phyloP scores from a whole-genome alignment of 805 yeast genomes.

The Barnettozyma sp. region DNA sequence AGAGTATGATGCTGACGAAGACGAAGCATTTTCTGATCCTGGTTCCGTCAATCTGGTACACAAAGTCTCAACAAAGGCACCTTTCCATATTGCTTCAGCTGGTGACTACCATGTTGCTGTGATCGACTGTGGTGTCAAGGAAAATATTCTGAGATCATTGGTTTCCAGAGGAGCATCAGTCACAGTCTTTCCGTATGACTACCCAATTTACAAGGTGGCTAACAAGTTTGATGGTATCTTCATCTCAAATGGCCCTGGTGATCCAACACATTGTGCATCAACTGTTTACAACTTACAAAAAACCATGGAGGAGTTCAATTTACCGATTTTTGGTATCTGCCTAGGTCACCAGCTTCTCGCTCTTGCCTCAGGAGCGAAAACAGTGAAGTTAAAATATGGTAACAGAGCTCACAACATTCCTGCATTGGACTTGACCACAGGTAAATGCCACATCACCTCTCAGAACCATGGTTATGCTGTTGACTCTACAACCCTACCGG shows the following conservation, averaged over 20 bases:
- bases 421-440: conserved; percentile 81
- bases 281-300: conserved; percentile 70
- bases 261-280: conserved; percentile 82
- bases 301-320: conserved; percentile 57
- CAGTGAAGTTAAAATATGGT: conserved; percentile 91
- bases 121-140: conserved; percentile 97
- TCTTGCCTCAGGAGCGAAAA: conserved; percentile 89
- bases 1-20: conserved; percentile 86
- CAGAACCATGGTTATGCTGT: conserved; percentile 99
- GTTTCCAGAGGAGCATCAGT: conserved; percentile 93
- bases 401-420: conserved; percentile 99
- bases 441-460: conserved; percentile 95
- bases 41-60: conserved; percentile 84
- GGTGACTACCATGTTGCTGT: conserved; percentile 79
- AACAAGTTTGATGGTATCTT: conserved; percentile 91
- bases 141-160: conserved; percentile 88
- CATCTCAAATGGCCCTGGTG: conserved; percentile 96
- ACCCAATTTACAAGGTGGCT: conserved; percentile 87
- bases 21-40: conserved; percentile 87
- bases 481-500: conserved; percentile 66
- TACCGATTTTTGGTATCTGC: conserved; percentile 94
- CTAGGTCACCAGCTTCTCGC: conserved; percentile 96
- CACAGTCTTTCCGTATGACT: conserved; percentile 94
- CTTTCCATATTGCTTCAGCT: conserved; percentile 75
- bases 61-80: conserved; percentile 91